A percentile compares a stretch with the other conserved stretches of the same genome.
These are phyloP conservation scores for Earliella scabrosa DNA, from an alignment of 1,284 basidiomycete species.

Conservation along the genomic window DNA sequence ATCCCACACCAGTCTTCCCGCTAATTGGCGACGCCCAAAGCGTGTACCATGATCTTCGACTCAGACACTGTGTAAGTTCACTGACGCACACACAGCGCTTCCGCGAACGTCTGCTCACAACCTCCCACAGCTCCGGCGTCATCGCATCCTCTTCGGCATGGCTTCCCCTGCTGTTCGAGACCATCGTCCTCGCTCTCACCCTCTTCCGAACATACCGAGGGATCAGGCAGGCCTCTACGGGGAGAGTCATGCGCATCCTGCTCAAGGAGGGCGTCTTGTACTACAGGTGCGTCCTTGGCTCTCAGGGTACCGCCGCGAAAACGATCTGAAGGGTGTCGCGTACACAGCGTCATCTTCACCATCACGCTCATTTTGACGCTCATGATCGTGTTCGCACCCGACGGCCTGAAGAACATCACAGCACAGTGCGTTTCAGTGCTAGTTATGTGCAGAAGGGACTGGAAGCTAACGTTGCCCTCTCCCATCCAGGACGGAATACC, in stretches of 20 bases:
- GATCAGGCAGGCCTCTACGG: conserved; percentile 41
- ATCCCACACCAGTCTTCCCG: too few species aligned
- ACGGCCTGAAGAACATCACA: conserved; percentile 52
- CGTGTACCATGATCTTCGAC: conserved; percentile 60
- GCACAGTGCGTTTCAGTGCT: conserved; percentile 49
- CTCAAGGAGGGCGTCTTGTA: conserved; percentile 60
- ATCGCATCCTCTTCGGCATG: conserved; percentile 55
- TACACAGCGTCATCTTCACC: conserved; percentile 51
- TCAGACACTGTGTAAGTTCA: conserved; percentile 36
- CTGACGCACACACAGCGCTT: background rate
- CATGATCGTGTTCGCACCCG: conserved; percentile 51
- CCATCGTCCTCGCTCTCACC: conserved; percentile 51
- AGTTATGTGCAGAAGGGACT: too few species aligned
- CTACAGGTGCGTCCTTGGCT: conserved; percentile 44
- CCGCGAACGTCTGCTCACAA: background rate
- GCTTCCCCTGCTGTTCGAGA: conserved; percentile 60
- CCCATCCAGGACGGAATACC: conserved; percentile 46
- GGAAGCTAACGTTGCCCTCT: too few species aligned
- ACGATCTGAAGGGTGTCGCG: background rate
- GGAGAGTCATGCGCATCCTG: conserved; percentile 48
- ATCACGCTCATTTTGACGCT: conserved; percentile 55
- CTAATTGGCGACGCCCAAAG: conserved; percentile 34
- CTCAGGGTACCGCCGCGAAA: background rate
- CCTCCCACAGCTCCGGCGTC: conserved; percentile 14
- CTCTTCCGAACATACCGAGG: conserved; percentile 48